Base-by-base conservation (phyloP, 805 yeast genomes). In the Tetrapisispora pingtungensis region DNA sequence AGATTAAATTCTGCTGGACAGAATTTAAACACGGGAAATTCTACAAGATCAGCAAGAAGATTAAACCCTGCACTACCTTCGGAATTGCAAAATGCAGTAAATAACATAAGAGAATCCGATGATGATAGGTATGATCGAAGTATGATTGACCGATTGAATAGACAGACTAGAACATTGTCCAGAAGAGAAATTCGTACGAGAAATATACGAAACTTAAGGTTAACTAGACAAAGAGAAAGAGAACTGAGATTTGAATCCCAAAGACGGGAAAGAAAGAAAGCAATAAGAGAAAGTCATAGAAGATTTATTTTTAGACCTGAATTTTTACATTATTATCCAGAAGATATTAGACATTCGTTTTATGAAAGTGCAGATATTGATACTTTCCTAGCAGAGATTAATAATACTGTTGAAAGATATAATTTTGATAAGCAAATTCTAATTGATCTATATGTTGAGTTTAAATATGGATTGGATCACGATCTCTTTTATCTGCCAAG, bases 271-370 rank as follows among this genome's bases (percentile, higher is more conserved):
- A 37, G 40, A 28, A 37, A 14, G n/a, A 37, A 18, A 27, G 40
- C 40, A 10, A 26, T 37, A 4, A 17, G 33, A 18, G 31, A 20
- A 28, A 17, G 27, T 27, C 33, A 26, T 17, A 28, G 40, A 26
- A 37, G 40, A 18, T 37, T 37, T 13, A 37, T 37, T 17, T 37
- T 27, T 13, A 37, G 40, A n/a, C 40, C 40, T 7, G 40, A 37
- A 37, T 37, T 37, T 28, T 27, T 37, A 6, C 14, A 15, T 7
- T 28, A 37, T 18, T 37, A 37, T 37, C 33, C 33, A 3, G 40
- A 37, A 19, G 26, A 18, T 5, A 27, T 37, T 2, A 37, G 22
- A 37, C 22, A 12, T 4, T 18, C 26, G 10, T 37, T 37, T 18
- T 37, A 26, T 37, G 22, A 28, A 17, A 15, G 33, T 28, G 4